Base-by-base conservation (phyloP, 192 early-diverging fungal genomes). In the Backusella sp. region DNA sequence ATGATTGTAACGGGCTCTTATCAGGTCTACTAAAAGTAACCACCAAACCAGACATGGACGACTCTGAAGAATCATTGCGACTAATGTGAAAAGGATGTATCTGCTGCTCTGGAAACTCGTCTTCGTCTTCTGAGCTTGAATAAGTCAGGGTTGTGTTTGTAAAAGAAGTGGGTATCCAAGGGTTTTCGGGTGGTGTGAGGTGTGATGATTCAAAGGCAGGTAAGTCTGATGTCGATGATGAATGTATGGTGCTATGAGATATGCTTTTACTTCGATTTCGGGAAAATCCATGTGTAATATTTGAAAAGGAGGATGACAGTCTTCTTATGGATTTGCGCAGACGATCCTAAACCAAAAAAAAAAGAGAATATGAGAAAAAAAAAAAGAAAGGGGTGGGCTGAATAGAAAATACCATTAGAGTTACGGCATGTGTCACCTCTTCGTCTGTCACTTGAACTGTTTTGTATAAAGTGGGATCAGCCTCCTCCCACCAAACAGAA, bases 381-480 rank as follows among this genome's bases (percentile, higher is more conserved):
- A 26, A 17, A 68, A 68, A 34, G 21, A 26, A 6, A 21, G 21
- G 15, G n/a, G 1, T 17, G 28, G 66, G 66, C 42, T 49, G 46
- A 49, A 49, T 49, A 37, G 42, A 65, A 23, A 23, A 23, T 76
- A 91, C 92, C 70, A 90, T 90, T 12, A 92, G 77, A 2, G 89
- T 89, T 0, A 94, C 87, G 1, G 93, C 92, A 14, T 85, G 77
- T 35, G 89, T 88, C 0, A 99, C 86, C 77, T 99, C 96, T 39
- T 96, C 95, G n/a, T 92, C 90, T 2, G 95, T 93, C n/a, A 98
- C 90, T 7, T 89, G 82, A 6, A 97, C 84, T 17, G 88, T 88
- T 32, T 90, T 91, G 44, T 89, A 86, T 42, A 89, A 84, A 2
- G 83, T 76, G 36, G 94, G 95, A 77, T 96, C 92, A 6, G 94